These are phyloP conservation scores for Sanghuangporus sanghuang DNA, from an alignment of 1,284 basidiomycete species.

Conservation along the genomic window DNA sequence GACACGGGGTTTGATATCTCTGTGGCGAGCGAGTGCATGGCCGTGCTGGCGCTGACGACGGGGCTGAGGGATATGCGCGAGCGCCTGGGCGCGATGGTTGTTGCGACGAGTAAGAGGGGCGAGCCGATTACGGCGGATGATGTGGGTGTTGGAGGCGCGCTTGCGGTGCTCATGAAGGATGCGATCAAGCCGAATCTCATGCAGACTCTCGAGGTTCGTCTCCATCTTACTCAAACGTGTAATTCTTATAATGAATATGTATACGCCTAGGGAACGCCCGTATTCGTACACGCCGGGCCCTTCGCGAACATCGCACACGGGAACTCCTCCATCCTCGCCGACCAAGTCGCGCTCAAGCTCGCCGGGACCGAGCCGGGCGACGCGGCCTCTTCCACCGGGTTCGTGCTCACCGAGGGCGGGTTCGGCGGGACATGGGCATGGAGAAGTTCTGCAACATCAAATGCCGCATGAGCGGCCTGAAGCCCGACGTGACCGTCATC, in stretches of 20 bases:
- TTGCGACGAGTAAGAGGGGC: constrained; percentile 90
- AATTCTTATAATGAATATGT: not conserved
- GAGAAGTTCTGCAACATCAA: constrained; percentile 99
- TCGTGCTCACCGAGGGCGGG: constrained; percentile 97
- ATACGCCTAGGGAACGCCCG: constrained; percentile 76
- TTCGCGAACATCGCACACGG: constrained; percentile 99
- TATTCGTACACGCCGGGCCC: constrained; percentile 98
- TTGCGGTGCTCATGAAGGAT: constrained; percentile 98
- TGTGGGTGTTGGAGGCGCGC: constrained; percentile 91
- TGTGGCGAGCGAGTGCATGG: constrained; percentile 98
- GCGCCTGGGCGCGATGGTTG: constrained; percentile 91
- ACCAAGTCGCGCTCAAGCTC: constrained; percentile 93
- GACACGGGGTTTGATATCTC: constrained; percentile 95
- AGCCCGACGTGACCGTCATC: constrained; percentile 91
- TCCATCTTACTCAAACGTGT: not conserved
- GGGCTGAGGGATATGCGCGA: constrained; percentile 90
- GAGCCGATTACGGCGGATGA: constrained; percentile 96
- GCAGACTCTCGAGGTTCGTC: constrained; percentile 85
- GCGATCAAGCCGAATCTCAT: constrained; percentile 99
- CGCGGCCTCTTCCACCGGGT: constrained; percentile 74
- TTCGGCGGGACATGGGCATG: constrained; percentile 99
- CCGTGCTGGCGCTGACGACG: constrained; percentile 90
- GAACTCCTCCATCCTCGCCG: constrained; percentile 97
- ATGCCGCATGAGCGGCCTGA: constrained; percentile 90
- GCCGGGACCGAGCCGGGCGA: constrained; percentile 96